phyloP scores from a whole-genome alignment of 345 rosid genomes.

The Populus alba region DNA sequence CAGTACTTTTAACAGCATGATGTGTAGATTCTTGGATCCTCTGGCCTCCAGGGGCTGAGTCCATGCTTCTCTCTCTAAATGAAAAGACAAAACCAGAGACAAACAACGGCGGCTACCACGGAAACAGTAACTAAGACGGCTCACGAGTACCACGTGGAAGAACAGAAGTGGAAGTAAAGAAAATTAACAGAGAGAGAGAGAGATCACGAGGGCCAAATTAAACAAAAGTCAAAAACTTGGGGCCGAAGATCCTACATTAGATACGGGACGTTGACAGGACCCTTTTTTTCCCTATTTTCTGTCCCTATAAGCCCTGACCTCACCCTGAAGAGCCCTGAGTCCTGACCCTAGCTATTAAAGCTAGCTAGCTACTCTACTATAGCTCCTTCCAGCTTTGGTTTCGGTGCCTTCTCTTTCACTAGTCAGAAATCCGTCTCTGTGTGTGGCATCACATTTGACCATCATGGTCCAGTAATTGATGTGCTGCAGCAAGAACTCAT shows the following conservation, averaged over 20 bases:
- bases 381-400: background rate
- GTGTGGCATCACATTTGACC: too few species aligned
- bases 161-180: background rate
- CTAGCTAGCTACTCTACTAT: background rate
- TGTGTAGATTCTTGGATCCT: background rate
- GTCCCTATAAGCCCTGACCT: background rate
- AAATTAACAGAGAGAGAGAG: background rate
- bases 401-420: background rate
- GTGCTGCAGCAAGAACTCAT: background rate
- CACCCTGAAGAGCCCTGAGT: background rate
- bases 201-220: conserved; percentile 7
- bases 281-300: background rate
- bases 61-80: background rate
- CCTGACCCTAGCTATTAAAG: background rate
- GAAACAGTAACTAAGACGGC: conserved; percentile 18
- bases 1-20: background rate
- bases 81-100: background rate
- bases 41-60: background rate
- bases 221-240: background rate
- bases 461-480: background rate
- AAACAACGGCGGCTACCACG: conserved; percentile 20
- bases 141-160: conserved; percentile 15
- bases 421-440: background rate
- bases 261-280: conserved; percentile 44
- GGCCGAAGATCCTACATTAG: conserved; percentile 35